phyloP scores from a whole-genome alignment of 352 stramenopile species.

The Phytopythium boreale region DNA sequence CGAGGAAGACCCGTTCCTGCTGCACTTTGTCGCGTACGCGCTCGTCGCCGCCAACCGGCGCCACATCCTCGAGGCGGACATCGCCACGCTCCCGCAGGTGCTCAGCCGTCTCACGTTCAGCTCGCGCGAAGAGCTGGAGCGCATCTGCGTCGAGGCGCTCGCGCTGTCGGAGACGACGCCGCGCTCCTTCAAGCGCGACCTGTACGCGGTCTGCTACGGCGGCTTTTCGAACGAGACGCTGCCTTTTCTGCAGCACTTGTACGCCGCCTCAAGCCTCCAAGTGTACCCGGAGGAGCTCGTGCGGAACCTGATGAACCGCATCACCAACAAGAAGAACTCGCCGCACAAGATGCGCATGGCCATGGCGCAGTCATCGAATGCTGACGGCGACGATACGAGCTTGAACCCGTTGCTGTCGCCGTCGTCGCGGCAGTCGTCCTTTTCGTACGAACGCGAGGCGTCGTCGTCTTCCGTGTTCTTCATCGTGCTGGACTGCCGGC shows the following conservation, averaged over 20 bases:
- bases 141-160: slow-evolving; percentile 49
- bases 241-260: slow-evolving; percentile 70
- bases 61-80: slow-evolving; percentile 57
- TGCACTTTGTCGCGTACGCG: slow-evolving; percentile 89
- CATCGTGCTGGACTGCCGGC: slow-evolving; percentile 83
- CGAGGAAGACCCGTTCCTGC: slow-evolving; percentile 82
- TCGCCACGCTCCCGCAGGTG: slow-evolving; percentile 79
- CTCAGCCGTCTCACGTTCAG: slow-evolving; percentile 72
- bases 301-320: slow-evolving; percentile 62
- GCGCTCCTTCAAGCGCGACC: slow-evolving; percentile 71
- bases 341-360: slow-evolving; percentile 3
- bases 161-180: slow-evolving; percentile 64
- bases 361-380: background rate
- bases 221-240: slow-evolving; percentile 63
- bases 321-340: slow-evolving; percentile 26
- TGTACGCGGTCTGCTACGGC: slow-evolving; percentile 83
- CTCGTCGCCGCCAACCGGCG: slow-evolving; percentile 64
- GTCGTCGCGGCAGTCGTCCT: slow-evolving; percentile 22
- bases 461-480: slow-evolving; percentile 57
- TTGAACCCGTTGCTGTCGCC: slow-evolving; percentile 40
- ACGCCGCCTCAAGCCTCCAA: slow-evolving; percentile 70
- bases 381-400: slow-evolving; percentile 4
- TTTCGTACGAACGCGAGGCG: slow-evolving; percentile 28
- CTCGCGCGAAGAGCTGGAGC: slow-evolving; percentile 49
- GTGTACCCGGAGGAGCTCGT: slow-evolving; percentile 85